Conservation (phyloP, 2,329 filamentous ascomycete species). For the Ascosphaera acerosa region DNA sequence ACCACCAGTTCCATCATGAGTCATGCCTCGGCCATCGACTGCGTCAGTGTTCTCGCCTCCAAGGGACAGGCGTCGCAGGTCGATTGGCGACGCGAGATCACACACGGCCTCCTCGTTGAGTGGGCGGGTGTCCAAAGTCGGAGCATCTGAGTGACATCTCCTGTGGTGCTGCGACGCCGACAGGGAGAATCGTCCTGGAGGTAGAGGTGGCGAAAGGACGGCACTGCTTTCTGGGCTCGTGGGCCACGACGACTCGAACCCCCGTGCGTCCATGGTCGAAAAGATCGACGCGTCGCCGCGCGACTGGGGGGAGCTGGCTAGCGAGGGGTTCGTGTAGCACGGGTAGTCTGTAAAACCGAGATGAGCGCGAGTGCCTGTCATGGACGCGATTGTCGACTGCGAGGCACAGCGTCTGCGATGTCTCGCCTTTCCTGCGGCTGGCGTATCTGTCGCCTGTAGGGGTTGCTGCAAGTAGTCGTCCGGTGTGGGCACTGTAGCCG, state of each 20-base stretch:
- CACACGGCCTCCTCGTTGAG: slow-evolving; percentile 2
- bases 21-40: not conserved
- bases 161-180: slow-evolving; percentile 24
- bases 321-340: slow-evolving; percentile 38
- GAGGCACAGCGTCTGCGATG: slow-evolving; percentile 14
- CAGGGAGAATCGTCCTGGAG: too few relatives aligned
- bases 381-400: too few relatives aligned
- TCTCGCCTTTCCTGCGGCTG: too few relatives aligned
- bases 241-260: slow-evolving; percentile 43
- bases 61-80: not conserved
- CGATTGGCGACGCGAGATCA: slow-evolving; percentile 1
- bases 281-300: slow-evolving; percentile 49
- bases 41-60: not conserved
- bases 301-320: slow-evolving; percentile 59
- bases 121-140: slow-evolving; percentile 21
- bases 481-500: slow-evolving; percentile 30
- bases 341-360: slow-evolving; percentile 43
- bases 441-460: too few relatives aligned
- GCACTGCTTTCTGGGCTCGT: slow-evolving; percentile 60
- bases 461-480: slow-evolving; percentile 10
- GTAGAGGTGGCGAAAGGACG: slow-evolving; percentile 36
- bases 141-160: slow-evolving; percentile 32
- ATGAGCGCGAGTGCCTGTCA: slow-evolving; percentile 20
- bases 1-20: not conserved
- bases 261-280: slow-evolving; percentile 41